Conservation (phyloP, 2,329 filamentous ascomycete species). For the Pestalotiopsis sp. region DNA sequence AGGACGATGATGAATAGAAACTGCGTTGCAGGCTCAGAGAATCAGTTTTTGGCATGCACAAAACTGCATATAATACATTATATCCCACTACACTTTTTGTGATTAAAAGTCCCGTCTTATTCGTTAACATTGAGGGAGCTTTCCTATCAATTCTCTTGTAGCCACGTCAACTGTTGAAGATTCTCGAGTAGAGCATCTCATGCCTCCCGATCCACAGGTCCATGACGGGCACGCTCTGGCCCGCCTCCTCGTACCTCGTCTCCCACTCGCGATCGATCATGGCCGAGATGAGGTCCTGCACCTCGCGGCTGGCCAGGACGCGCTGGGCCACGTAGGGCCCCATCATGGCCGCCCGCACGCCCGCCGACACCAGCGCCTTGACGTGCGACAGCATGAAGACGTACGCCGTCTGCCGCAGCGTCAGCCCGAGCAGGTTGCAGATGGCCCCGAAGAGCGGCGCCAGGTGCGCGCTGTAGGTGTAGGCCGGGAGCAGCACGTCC, state of each 20-base stretch:
- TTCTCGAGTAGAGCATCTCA: conserved; percentile 81
- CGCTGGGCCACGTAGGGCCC: conserved; percentile 81
- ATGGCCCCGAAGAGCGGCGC: conserved; percentile 73
- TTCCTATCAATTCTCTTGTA: background rate
- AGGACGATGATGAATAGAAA: conserved; percentile 52
- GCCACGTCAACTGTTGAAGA: conserved; percentile 74
- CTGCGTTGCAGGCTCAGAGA: background rate
- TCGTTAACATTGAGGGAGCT: too few species aligned
- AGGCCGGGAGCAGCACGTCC: conserved; percentile 36
- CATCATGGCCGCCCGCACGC: conserved; percentile 75
- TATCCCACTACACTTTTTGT: too few species aligned
- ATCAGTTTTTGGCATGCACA: background rate
- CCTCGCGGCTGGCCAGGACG: conserved; percentile 63
- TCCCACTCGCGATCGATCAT: conserved; percentile 65
- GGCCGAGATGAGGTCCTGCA: conserved; percentile 59
- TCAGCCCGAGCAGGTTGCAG: conserved; percentile 62
- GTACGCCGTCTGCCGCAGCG: conserved; percentile 67
- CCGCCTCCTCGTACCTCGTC: conserved; percentile 65
- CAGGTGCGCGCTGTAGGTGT: conserved; percentile 65
- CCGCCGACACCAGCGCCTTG: conserved; percentile 76
- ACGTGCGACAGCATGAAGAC: conserved; percentile 77
- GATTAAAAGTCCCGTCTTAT: too few species aligned
- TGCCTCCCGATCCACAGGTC: conserved; percentile 84
- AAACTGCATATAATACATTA: background rate
- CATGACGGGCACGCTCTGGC: conserved; percentile 75